phyloP scores from a whole-genome alignment of 352 stramenopile species.

The Globisporangium spinosum region DNA sequence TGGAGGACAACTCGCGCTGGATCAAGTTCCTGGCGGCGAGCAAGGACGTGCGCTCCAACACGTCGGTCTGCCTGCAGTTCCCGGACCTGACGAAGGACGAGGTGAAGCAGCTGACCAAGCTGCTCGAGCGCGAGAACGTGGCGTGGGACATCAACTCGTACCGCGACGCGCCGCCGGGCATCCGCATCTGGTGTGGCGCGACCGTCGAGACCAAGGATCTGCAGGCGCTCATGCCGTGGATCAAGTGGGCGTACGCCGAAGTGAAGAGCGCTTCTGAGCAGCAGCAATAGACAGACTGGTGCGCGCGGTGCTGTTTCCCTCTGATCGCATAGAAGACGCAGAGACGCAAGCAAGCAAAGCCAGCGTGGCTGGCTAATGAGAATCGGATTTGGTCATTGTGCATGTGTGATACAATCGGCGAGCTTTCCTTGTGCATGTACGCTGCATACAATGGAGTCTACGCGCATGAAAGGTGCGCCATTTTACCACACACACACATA shows the following conservation, averaged over 20 bases:
- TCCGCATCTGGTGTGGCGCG: constrained; percentile 99
- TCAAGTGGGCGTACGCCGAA: constrained; percentile 96
- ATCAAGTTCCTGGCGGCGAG: constrained; percentile 97
- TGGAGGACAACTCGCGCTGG: constrained; percentile 93
- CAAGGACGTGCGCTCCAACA: constrained; percentile 93
- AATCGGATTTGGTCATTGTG: background rate
- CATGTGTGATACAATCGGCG: background rate
- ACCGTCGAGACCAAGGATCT: constrained; percentile 98
- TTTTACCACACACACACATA: background rate
- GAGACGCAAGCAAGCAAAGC: background rate
- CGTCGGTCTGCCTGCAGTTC: constrained; percentile 96
- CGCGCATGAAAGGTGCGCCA: background rate
- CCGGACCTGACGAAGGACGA: constrained; percentile 89
- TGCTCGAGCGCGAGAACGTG: constrained; percentile 95
- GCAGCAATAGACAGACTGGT: constrained; percentile 19
- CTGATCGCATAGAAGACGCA: background rate
- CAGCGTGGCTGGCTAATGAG: background rate
- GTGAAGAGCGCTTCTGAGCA: constrained; percentile 56
- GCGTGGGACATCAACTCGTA: constrained; percentile 98
- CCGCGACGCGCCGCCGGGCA: constrained; percentile 95
- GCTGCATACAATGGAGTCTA: background rate
- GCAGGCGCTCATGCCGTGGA: constrained; percentile 97
- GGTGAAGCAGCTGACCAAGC: constrained; percentile 95
- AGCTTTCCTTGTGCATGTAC: background rate
- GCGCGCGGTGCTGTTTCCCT: background rate